A percentile compares a stretch with the other conserved stretches of the same genome.
phyloP scores from a whole-genome alignment of 2,329 filamentous ascomycete genomes.

The Alternaria incomplexa region DNA sequence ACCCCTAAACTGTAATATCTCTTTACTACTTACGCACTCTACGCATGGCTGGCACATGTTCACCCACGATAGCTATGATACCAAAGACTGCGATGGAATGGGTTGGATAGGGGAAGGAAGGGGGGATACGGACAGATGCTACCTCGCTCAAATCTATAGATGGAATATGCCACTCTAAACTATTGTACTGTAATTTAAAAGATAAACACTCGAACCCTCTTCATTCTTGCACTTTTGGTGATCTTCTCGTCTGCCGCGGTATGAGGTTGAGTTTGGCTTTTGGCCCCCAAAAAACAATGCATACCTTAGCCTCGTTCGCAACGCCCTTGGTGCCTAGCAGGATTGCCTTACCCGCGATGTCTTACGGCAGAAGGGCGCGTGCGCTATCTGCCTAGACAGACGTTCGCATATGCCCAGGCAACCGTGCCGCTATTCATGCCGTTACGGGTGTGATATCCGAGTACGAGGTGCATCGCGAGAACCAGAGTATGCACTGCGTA shows the following conservation, averaged over 20 bases:
- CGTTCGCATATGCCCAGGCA: constrained; percentile 2
- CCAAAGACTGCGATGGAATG: constrained; percentile 1
- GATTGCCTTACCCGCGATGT: not conserved
- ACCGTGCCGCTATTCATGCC: not conserved
- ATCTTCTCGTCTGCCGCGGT: not conserved
- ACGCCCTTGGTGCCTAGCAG: not conserved
- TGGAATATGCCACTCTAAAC: not conserved
- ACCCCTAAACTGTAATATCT: constrained; percentile 14
- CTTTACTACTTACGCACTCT: constrained; percentile 9
- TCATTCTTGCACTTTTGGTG: not conserved
- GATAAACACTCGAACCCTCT: not conserved
- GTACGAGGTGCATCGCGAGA: not conserved
- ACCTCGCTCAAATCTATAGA: constrained; percentile 20
- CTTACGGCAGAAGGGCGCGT: not conserved
- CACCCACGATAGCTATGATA: constrained; percentile 17
- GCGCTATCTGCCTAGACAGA: not conserved
- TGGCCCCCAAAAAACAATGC: not conserved
- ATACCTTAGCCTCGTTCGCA: not conserved
- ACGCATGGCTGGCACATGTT: constrained; percentile 29
- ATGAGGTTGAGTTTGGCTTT: constrained; percentile 14
- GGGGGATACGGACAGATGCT: constrained; percentile 5
- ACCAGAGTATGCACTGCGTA: not conserved
- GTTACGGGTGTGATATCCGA: not conserved
- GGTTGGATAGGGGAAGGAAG: not conserved
- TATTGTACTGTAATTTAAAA: not conserved